Conservation (phyloP, 768 basidiomycete species). For the Tephrocybe sp. region DNA sequence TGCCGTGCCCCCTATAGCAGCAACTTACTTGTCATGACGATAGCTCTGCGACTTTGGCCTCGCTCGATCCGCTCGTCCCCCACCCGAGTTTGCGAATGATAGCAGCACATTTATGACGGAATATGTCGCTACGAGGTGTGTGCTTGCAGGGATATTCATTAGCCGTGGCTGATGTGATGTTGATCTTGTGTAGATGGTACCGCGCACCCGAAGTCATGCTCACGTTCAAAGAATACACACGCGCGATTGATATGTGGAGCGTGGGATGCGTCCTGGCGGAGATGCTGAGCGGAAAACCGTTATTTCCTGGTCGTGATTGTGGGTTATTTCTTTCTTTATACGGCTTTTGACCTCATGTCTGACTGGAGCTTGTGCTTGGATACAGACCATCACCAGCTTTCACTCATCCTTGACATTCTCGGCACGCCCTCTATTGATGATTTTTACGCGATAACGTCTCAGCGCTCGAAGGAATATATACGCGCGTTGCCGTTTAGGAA, state of each 20-base stretch:
- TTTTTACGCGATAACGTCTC: constrained; percentile 88
- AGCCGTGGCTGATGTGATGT: neutral
- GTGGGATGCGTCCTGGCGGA: constrained; percentile 88
- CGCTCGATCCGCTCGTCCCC: constrained; percentile 74
- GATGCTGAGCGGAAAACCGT: constrained; percentile 87
- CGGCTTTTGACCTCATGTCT: constrained; percentile 13
- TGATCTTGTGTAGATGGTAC: constrained; percentile 70
- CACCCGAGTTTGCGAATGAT: constrained; percentile 69
- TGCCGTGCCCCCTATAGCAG: neutral
- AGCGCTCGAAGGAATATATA: constrained; percentile 79
- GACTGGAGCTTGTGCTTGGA: neutral
- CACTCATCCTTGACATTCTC: constrained; percentile 90
- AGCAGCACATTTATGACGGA: constrained; percentile 86
- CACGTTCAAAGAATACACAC: constrained; percentile 94
- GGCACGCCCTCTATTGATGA: constrained; percentile 91
- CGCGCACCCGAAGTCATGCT: constrained; percentile 98
- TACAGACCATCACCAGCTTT: constrained; percentile 88
- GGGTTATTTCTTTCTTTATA: constrained; percentile 23
- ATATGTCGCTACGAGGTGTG: constrained; percentile 90
- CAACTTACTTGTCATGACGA: neutral
- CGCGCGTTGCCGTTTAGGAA: constrained; percentile 86
- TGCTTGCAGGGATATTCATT: constrained; percentile 4
- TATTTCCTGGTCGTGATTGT: constrained; percentile 97
- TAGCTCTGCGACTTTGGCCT: constrained; percentile 88
- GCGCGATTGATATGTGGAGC: constrained; percentile 84